phyloP scores from a whole-genome alignment of 2,329 filamentous ascomycete genomes.

The Coniochaeta sp. region DNA sequence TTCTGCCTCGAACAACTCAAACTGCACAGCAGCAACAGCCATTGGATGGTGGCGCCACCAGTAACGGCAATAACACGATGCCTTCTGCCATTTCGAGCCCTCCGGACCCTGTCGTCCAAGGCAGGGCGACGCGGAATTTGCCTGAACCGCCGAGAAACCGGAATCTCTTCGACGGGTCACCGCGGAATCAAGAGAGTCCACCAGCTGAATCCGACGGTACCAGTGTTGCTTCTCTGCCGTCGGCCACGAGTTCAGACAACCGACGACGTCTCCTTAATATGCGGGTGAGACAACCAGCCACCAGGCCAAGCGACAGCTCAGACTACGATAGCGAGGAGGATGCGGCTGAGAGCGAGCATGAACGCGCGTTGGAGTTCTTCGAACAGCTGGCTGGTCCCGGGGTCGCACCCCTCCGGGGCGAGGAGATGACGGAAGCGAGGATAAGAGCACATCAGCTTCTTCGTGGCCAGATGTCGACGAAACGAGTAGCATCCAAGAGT shows the following conservation, averaged over 20 bases:
- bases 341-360: slow-evolving; percentile 11
- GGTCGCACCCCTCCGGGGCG: neutral
- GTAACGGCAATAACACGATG: neutral
- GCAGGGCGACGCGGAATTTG: neutral
- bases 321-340: slow-evolving; percentile 17
- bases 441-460: slow-evolving; percentile 36
- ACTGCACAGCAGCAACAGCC: neutral
- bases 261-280: neutral
- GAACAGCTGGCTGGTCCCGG: slow-evolving; percentile 6
- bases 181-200: neutral
- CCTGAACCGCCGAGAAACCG: neutral
- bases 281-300: neutral
- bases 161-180: neutral
- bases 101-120: neutral
- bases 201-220: neutral
- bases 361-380: slow-evolving; percentile 11
- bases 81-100: slow-evolving; percentile 9
- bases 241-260: neutral
- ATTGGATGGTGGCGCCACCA: neutral
- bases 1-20: neutral
- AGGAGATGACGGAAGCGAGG: slow-evolving; percentile 22
- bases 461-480: slow-evolving; percentile 34
- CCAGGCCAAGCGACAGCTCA: neutral
- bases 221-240: neutral
- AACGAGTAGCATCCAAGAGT: slow-evolving; percentile 38